Evolutionary conservation across 1,284 basidiomycete genomes (phyloP).

Genomic region (Uromyces viciae-fabae): DNA sequence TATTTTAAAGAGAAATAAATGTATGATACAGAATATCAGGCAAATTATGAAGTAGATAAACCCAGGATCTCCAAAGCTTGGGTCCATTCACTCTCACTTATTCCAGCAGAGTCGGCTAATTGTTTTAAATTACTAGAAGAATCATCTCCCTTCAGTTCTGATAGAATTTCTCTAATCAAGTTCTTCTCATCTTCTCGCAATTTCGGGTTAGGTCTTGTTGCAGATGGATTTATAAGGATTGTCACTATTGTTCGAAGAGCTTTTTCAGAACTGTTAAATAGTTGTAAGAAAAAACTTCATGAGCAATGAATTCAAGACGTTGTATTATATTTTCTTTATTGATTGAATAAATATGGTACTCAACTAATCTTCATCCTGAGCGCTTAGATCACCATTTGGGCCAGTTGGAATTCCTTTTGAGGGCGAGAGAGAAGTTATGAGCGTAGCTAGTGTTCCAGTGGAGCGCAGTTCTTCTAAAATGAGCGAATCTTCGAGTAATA

Average conservation of each 20-base stretch:
- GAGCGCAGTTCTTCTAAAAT: slow-evolving; percentile 30
- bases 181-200: slow-evolving; percentile 19
- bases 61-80: slow-evolving; percentile 13
- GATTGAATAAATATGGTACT: neutral
- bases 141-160: slow-evolving; percentile 13
- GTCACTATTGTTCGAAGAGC: slow-evolving; percentile 26
- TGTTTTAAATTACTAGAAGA: neutral
- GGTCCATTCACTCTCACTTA: slow-evolving; percentile 32
- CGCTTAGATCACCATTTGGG: slow-evolving; percentile 20
- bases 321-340: neutral
- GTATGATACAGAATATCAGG: too few relatives aligned
- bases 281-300: neutral
- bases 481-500: slow-evolving; percentile 14
- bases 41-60: too few relatives aligned
- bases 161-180: neutral
- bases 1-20: too few relatives aligned
- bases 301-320: neutral
- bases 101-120: slow-evolving; percentile 19
- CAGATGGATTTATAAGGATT: slow-evolving; percentile 16
- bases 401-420: slow-evolving; percentile 39
- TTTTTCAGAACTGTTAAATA: slow-evolving; percentile 22
- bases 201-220: slow-evolving; percentile 1
- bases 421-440: slow-evolving; percentile 28
- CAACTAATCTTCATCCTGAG: slow-evolving; percentile 43
- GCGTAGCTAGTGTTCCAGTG: slow-evolving; percentile 17